A percentile compares a stretch with the other conserved stretches of the same genome.
phyloP scores from a whole-genome alignment of 441 rosid genomes.

The Arabidopsis lyrata region DNA sequence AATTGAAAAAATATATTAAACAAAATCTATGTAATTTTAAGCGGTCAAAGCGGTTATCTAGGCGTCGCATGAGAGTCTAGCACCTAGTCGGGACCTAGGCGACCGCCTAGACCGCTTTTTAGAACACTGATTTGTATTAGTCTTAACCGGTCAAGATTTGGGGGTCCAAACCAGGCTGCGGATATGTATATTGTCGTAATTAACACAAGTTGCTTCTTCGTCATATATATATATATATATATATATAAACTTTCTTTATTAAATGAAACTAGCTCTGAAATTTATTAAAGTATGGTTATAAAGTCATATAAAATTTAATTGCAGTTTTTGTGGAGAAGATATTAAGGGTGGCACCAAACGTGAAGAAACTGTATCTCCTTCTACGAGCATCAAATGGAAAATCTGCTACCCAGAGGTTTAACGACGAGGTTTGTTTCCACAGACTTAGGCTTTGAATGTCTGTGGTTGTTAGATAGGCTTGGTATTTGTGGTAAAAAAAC shows the following conservation, averaged over 20 bases:
- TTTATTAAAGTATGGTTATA: neutral
- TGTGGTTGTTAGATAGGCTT: neutral
- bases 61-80: no score
- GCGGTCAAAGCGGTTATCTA: no score
- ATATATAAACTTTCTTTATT: neutral
- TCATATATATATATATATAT: neutral
- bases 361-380: constrained; percentile 63
- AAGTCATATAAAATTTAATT: constrained; percentile 9
- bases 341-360: constrained; percentile 63
- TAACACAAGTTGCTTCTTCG: neutral
- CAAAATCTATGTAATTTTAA: no score
- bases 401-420: constrained; percentile 50
- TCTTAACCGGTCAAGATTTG: neutral
- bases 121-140: neutral
- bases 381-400: constrained; percentile 52
- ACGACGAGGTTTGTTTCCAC: constrained; percentile 50
- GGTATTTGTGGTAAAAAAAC: neutral
- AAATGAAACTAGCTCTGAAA: neutral
- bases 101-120: no score
- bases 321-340: constrained; percentile 71
- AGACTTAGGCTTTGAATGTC: neutral
- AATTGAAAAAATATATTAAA: no score
- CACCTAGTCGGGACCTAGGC: no score
- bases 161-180: neutral
- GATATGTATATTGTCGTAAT: neutral